Evolutionary conservation across 768 basidiomycete genomes (phyloP), one percentile per base, ranked within the genome.

Genomic region (Pleurotus giganteus): DNA sequence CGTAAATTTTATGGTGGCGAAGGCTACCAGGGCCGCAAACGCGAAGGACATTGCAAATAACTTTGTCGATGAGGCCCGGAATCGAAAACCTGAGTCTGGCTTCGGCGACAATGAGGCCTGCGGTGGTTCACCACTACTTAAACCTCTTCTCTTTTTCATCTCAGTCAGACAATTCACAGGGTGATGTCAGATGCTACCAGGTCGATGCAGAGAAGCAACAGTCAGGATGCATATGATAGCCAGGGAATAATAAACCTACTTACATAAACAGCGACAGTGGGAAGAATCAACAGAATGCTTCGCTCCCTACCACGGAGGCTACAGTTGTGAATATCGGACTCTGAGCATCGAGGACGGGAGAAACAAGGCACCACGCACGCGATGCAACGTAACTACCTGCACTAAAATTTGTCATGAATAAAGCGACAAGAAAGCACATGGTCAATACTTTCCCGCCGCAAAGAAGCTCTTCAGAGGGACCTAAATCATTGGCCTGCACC

Each of bases 1-100:
- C 32, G 58, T 24, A 27, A 27, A n/a, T 15, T 50, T 50, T 21
- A 50, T 27, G 19, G 52, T 42, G 27, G 52, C 52, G 9, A 53
- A 53, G 23, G 52, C 52, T 19, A 32, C 26, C n/a, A 53, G 19
- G 23, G 32, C 47, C 4, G 47, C 34, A 24, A 15, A 17, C 17
- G 36, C 21, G 47, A 36, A 37, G 47, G 32, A 26, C 47, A 50
- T 50, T 50, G 34, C 47, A 23, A 50, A 17, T 17, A 50, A 23
- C 21, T n/a, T 36, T 15, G 15, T 19, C 21, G 34, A 26, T 11
- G 29, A 50, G 17, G 47, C 12, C 47, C 32, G 23, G 21, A 17
- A 50, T 26, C 31, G 47, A 24, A 31, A 32, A 37, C 5, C 24
- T 32, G 34, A 23, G 29, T 23, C 21, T 34, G 19, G 31, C 47